Percentiles rank a stretch among this genome's conserved stretches.
Conservation (phyloP, 768 basidiomycete genomes). For the Boletus rubropictus region DNA sequence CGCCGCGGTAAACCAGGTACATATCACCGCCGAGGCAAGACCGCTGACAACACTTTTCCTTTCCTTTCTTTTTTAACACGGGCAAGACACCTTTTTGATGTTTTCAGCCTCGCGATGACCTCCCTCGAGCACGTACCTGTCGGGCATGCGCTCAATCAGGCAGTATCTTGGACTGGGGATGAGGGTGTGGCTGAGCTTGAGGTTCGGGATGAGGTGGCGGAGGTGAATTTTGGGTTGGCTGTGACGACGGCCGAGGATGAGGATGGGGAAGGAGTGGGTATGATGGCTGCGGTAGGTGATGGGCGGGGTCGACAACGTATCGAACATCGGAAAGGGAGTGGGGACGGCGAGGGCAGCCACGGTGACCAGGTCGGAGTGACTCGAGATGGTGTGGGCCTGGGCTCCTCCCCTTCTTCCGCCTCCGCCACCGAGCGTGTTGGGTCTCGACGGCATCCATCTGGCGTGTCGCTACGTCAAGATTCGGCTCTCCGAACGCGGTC, state of each 20-base stretch:
- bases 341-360: neutral
- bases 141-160: conserved; percentile 10
- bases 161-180: conserved; percentile 1
- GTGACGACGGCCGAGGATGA: conserved; percentile 13
- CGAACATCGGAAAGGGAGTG: neutral
- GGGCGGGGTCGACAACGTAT: neutral
- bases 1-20: neutral
- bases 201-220: neutral
- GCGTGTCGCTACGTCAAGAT: neutral
- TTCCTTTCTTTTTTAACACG: neutral
- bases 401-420: neutral
- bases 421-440: neutral
- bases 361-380: neutral
- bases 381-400: neutral
- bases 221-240: conserved; percentile 13
- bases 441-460: neutral
- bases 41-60: neutral
- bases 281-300: neutral
- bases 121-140: conserved; percentile 21
- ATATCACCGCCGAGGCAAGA: neutral
- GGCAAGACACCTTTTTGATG: conserved; percentile 14
- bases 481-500: neutral
- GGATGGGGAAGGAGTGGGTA: neutral
- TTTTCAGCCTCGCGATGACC: conserved; percentile 20
- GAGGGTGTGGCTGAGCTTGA: neutral